Percentiles rank a stretch among this genome's conserved stretches.
Evolutionary conservation across 2,329 filamentous ascomycete genomes (phyloP).

Genomic region (Albifimbria verrucaria): DNA sequence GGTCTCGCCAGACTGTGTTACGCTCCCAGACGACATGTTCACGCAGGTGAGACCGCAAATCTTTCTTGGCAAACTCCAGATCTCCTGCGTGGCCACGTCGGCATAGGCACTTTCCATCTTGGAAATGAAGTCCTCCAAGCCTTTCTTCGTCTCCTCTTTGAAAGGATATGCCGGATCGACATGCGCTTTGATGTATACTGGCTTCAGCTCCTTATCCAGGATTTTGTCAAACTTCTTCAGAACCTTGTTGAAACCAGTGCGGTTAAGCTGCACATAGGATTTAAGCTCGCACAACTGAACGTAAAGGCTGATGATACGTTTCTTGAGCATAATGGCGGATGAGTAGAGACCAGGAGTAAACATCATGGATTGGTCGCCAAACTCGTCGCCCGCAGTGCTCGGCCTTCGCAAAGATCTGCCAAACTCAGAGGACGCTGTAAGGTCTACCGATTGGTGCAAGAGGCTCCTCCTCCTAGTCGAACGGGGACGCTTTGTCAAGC

Average conservation of each 20-base stretch:
- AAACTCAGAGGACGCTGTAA: conserved; percentile 61
- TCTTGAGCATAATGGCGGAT: conserved; percentile 83
- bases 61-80: conserved; percentile 70
- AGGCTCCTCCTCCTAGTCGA: conserved; percentile 36
- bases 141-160: conserved; percentile 64
- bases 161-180: conserved; percentile 84
- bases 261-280: conserved; percentile 93
- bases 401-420: conserved; percentile 54
- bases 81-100: conserved; percentile 78
- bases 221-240: conserved; percentile 99
- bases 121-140: conserved; percentile 67
- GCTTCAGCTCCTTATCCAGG: conserved; percentile 75
- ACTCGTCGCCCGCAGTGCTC: conserved; percentile 72
- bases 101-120: conserved; percentile 79
- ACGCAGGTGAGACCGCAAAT: conserved; percentile 83
- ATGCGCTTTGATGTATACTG: conserved; percentile 67
- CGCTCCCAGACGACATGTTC: conserved; percentile 99
- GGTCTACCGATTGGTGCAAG: conserved; percentile 45
- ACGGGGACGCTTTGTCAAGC: conserved; percentile 44
- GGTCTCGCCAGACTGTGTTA: conserved; percentile 97
- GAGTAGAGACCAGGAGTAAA: conserved; percentile 60
- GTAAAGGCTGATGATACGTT: conserved; percentile 81
- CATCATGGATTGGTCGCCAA: conserved; percentile 68
- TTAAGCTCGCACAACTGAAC: conserved; percentile 93
- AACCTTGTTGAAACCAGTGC: conserved; percentile 93